phyloP scores from a whole-genome alignment of 2,329 filamentous ascomycete species.

The Epicoccum sorghinum region DNA sequence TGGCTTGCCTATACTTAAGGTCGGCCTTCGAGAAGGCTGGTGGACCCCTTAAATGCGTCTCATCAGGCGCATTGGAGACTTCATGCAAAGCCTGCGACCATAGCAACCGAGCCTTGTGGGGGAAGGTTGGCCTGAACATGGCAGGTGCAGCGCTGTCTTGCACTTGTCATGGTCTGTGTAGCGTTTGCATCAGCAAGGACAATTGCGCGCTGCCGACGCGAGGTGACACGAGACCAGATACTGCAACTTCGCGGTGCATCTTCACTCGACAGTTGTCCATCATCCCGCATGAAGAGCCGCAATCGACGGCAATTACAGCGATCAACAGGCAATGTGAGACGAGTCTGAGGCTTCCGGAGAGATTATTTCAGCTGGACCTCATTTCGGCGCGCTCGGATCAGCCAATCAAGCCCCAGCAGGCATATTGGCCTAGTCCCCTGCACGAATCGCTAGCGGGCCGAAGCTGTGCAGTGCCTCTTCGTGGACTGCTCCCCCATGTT shows the following conservation, averaged over 20 bases:
- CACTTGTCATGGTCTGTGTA: slow-evolving; percentile 16
- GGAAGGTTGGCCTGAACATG: slow-evolving; percentile 5
- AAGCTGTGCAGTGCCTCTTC: slow-evolving; percentile 18
- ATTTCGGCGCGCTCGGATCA: slow-evolving; percentile 32
- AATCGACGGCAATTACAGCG: slow-evolving; percentile 5
- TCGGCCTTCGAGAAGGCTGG: not conserved
- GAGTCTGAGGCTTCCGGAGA: slow-evolving; percentile 20
- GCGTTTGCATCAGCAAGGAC: slow-evolving; percentile 19
- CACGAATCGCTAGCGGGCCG: slow-evolving; percentile 18
- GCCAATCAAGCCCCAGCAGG: slow-evolving; percentile 30
- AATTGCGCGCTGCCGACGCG: slow-evolving; percentile 13
- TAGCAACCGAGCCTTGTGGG: not conserved
- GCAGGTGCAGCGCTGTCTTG: slow-evolving; percentile 17
- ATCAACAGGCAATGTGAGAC: slow-evolving; percentile 20
- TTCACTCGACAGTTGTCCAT: slow-evolving; percentile 7
- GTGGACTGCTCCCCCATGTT: slow-evolving; percentile 33
- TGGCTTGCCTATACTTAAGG: not conserved
- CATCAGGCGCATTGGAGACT: slow-evolving; percentile 4
- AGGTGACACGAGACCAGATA: slow-evolving; percentile 9
- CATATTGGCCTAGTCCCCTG: slow-evolving; percentile 26
- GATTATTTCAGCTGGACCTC: slow-evolving; percentile 40
- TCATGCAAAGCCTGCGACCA: slow-evolving; percentile 7
- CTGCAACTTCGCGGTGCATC: slow-evolving; percentile 1
- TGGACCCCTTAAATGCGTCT: slow-evolving; percentile 1
- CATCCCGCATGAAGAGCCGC: slow-evolving; percentile 14